Conservation (phyloP, 768 basidiomycete genomes). For the Rhodotorula sphaerocarpa region DNA sequence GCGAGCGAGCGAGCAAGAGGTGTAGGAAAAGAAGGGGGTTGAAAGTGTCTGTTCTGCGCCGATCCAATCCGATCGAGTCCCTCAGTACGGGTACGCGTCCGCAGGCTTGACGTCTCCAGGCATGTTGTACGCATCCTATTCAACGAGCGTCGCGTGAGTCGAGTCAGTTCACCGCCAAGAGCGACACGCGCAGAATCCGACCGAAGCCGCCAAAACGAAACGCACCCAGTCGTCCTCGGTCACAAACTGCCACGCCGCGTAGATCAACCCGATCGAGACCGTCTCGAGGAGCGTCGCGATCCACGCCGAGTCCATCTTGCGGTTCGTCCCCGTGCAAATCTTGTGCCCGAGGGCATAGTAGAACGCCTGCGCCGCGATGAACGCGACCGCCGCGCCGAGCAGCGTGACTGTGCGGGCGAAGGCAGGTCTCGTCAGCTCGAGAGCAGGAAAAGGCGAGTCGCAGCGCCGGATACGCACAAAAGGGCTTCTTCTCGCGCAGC, state of each 20-base stretch:
- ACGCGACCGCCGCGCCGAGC: slow-evolving; percentile 62
- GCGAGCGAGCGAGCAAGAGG: too few species aligned
- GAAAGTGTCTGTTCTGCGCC: too few species aligned
- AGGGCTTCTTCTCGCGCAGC: slow-evolving; percentile 69
- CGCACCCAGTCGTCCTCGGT: slow-evolving; percentile 60
- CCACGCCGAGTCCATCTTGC: slow-evolving; percentile 76
- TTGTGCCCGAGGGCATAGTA: slow-evolving; percentile 72
- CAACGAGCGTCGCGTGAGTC: too few species aligned
- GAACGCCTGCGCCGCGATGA: slow-evolving; percentile 69
- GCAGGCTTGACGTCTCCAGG: too few species aligned
- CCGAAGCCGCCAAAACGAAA: background rate
- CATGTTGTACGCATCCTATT: too few species aligned
- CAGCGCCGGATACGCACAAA: slow-evolving; percentile 47
- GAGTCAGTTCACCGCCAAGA: too few species aligned
- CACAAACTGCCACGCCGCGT: slow-evolving; percentile 75
- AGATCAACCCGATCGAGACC: slow-evolving; percentile 59
- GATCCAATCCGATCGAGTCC: too few species aligned
- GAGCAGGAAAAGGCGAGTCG: too few species aligned
- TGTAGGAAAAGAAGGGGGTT: too few species aligned
- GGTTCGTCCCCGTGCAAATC: slow-evolving; percentile 57
- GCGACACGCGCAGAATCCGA: background rate
- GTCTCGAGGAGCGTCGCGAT: slow-evolving; percentile 77
- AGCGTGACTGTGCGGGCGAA: slow-evolving; percentile 66
- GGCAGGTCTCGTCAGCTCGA: too few species aligned
- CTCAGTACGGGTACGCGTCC: too few species aligned